Conservation (phyloP, 2,329 filamentous ascomycete species). For the Fusarium udum region DNA sequence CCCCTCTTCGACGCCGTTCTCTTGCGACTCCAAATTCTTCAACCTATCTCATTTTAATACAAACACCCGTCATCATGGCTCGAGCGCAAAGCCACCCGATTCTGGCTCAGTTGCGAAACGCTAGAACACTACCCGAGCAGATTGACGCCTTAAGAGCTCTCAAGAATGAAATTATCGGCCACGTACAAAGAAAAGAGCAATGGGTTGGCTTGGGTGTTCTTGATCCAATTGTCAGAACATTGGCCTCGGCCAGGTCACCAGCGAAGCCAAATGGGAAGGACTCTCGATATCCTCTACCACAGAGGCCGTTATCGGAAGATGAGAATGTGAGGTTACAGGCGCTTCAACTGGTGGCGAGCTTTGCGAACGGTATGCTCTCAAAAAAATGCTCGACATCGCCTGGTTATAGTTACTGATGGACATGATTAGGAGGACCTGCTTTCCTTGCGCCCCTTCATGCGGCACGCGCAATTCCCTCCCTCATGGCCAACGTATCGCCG, state of each 20-base stretch:
- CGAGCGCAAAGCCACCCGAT: conserved; percentile 62
- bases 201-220: conserved; percentile 78
- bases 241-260: conserved; percentile 49
- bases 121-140: conserved; percentile 62
- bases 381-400: not conserved
- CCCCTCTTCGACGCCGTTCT: not conserved
- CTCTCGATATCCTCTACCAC: conserved; percentile 46
- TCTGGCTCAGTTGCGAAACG: conserved; percentile 65
- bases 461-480: conserved; percentile 71
- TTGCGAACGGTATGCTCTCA: conserved; percentile 76
- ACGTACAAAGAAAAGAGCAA: conserved; percentile 84
- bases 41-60: not conserved
- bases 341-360: conserved; percentile 84
- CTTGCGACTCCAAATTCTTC: not conserved
- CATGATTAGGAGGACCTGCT: conserved; percentile 73
- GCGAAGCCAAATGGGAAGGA: conserved; percentile 54
- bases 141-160: conserved; percentile 73
- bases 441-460: conserved; percentile 80
- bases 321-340: conserved; percentile 78
- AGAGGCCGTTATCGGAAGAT: conserved; percentile 63
- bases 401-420: conserved; percentile 25
- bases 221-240: conserved; percentile 62
- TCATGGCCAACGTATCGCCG: conserved; percentile 76
- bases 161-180: conserved; percentile 91
- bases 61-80: conserved; percentile 57